Conservation (phyloP, 495 filamentous ascomycete species). For the Penicillium samsonianum region DNA sequence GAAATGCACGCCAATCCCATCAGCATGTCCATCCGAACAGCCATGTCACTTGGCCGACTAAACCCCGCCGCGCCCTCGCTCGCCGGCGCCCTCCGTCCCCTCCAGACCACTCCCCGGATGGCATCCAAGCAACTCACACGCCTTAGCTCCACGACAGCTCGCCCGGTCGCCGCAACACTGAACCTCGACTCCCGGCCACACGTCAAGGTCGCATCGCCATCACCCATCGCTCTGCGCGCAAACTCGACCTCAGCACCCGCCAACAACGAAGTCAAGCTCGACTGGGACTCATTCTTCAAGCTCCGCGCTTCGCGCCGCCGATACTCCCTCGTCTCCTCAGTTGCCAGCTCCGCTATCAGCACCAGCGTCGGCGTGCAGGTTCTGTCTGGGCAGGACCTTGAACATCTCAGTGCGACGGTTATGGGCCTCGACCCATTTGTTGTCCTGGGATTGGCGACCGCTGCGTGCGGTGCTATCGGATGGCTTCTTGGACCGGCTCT, state of each 20-base stretch:
- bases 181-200: conserved; percentile 25
- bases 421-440: conserved; percentile 84
- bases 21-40: conserved; percentile 35
- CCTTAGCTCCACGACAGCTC: conserved; percentile 21
- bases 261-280: conserved; percentile 51
- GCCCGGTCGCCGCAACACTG: conserved; percentile 15
- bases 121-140: conserved; percentile 24
- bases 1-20: conserved; percentile 30
- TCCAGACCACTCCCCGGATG: conserved; percentile 17
- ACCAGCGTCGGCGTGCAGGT: conserved; percentile 63
- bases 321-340: conserved; percentile 74
- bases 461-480: conserved; percentile 70
- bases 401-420: conserved; percentile 64
- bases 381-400: conserved; percentile 65
- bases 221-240: conserved; percentile 37
- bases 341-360: conserved; percentile 60
- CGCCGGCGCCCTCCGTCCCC: conserved; percentile 18
- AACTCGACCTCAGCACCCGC: conserved; percentile 36
- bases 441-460: conserved; percentile 72
- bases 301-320: conserved; percentile 82
- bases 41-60: conserved; percentile 31
- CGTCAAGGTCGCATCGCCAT: conserved; percentile 22
- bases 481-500: conserved; percentile 85
- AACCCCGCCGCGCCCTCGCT: conserved; percentile 27
- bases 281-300: conserved; percentile 93